Evolutionary conservation across 2,329 filamentous ascomycete genomes (phyloP).

Genomic region (Trichoderma afroharzianum): DNA sequence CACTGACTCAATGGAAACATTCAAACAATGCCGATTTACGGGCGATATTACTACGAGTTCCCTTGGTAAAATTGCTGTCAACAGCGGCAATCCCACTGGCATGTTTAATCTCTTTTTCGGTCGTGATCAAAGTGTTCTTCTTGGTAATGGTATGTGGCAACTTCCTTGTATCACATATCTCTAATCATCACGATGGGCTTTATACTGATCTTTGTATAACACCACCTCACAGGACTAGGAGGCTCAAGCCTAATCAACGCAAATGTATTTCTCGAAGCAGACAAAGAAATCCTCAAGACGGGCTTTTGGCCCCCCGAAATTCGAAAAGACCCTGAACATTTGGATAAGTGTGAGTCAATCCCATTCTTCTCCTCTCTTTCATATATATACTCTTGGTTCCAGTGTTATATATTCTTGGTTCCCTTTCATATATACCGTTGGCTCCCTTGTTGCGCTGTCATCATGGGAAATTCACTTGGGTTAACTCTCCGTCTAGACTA

Average conservation of each 20-base stretch:
- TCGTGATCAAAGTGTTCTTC: slow-evolving; percentile 59
- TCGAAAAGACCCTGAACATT: slow-evolving; percentile 33
- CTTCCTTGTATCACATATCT: background rate
- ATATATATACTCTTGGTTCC: background rate
- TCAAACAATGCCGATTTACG: slow-evolving; percentile 53
- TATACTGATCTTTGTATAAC: slow-evolving; percentile 27
- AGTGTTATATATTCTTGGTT: too few species aligned
- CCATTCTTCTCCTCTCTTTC: too few species aligned
- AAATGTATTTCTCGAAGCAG: slow-evolving; percentile 62
- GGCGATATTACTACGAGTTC: slow-evolving; percentile 48
- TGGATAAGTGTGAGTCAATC: slow-evolving; percentile 47
- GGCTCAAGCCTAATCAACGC: slow-evolving; percentile 65
- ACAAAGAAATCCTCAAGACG: slow-evolving; percentile 50
- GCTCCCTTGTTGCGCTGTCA: background rate
- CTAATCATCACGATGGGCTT: background rate
- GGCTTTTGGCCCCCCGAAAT: slow-evolving; percentile 59
- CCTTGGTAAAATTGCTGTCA: slow-evolving; percentile 33
- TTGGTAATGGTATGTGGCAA: slow-evolving; percentile 48
- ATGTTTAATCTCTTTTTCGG: slow-evolving; percentile 63
- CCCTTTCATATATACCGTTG: too few species aligned
- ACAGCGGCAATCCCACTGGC: slow-evolving; percentile 52
- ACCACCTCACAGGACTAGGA: slow-evolving; percentile 44
- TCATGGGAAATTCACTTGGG: background rate
- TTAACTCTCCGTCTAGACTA: slow-evolving; percentile 46
- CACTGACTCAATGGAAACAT: slow-evolving; percentile 41